These are phyloP conservation scores for Neopestalotiopsis clavispora DNA, from an alignment of 2,329 filamentous ascomycete genomes.

Conservation along the genomic window DNA sequence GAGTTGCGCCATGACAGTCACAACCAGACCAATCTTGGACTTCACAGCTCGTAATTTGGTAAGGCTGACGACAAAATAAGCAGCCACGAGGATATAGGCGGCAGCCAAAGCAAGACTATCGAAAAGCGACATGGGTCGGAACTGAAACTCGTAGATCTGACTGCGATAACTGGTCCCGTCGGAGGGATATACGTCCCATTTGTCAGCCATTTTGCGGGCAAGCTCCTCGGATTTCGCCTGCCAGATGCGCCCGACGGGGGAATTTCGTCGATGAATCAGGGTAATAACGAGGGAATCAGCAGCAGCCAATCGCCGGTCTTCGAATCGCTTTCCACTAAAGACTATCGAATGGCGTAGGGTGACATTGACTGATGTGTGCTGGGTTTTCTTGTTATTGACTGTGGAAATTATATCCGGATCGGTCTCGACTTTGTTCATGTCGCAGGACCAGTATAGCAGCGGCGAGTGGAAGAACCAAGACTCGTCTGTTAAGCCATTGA, in stretches of 20 bases:
- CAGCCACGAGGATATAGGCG: constrained; percentile 66
- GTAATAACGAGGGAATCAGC: constrained; percentile 82
- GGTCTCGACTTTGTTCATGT: constrained; percentile 56
- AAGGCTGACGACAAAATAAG: constrained; percentile 71
- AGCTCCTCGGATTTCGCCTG: constrained; percentile 61
- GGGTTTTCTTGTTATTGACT: constrained; percentile 67
- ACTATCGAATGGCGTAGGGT: constrained; percentile 79
- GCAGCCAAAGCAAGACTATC: constrained; percentile 68
- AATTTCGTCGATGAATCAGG: constrained; percentile 70
- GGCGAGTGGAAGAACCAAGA: constrained; percentile 85
- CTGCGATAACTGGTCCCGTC: constrained; percentile 59
- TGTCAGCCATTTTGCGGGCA: constrained; percentile 50
- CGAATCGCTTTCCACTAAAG: constrained; percentile 80
- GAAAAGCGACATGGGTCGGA: constrained; percentile 71
- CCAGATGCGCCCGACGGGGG: constrained; percentile 69
- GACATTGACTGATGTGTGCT: constrained; percentile 72
- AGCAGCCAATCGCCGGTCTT: constrained; percentile 68
- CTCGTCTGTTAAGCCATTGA: constrained; percentile 63
- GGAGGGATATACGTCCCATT: constrained; percentile 66
- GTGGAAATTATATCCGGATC: constrained; percentile 71
- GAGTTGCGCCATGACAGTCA: constrained; percentile 74
- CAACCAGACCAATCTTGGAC: constrained; percentile 73
- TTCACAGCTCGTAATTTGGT: constrained; percentile 76
- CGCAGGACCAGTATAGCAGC: constrained; percentile 79
- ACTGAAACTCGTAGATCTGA: constrained; percentile 78